Evolutionary conservation across 805 yeast genomes (phyloP).

Genomic region (Starmerella apis): DNA sequence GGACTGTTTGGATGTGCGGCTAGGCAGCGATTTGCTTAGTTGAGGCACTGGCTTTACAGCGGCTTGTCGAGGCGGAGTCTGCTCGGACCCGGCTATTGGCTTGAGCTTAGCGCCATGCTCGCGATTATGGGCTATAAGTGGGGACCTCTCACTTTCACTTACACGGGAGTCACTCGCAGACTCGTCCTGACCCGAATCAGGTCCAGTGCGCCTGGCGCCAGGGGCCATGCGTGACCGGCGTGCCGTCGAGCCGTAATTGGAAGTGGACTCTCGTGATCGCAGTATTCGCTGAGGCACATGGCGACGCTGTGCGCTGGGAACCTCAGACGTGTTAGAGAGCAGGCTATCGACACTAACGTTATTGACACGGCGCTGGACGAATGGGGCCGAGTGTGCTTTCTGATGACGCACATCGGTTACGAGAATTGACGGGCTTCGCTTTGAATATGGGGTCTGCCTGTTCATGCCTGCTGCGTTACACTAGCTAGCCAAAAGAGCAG

Average conservation of each 20-base stretch:
- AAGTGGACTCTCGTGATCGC: conserved; percentile 1
- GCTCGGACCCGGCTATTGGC: background rate
- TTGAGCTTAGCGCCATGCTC: too few species aligned
- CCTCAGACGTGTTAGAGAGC: conserved; percentile 68
- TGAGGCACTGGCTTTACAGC: conserved; percentile 22
- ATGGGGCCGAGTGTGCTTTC: conserved; percentile 33
- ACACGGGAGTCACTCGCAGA: background rate
- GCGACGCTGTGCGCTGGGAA: conserved; percentile 67
- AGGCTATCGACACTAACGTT: conserved; percentile 74
- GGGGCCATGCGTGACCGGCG: conserved; percentile 19
- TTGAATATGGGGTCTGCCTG: conserved; percentile 48
- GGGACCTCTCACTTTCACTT: too few species aligned
- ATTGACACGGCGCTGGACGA: conserved; percentile 56
- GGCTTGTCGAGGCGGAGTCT: background rate
- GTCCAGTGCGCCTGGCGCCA: conserved; percentile 7
- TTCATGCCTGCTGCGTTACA: background rate
- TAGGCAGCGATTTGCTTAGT: conserved; percentile 28
- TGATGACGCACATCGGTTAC: conserved; percentile 74
- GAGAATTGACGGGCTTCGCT: conserved; percentile 82
- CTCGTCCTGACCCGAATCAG: background rate
- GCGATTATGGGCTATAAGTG: too few species aligned
- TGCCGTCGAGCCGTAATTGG: conserved; percentile 12
- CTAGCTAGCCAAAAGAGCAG: background rate
- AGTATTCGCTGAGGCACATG: conserved; percentile 3
- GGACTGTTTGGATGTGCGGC: conserved; percentile 71